These are phyloP conservation scores for Trifolium dubium DNA, from an alignment of 306 rosid genomes.

Conservation along the genomic window DNA sequence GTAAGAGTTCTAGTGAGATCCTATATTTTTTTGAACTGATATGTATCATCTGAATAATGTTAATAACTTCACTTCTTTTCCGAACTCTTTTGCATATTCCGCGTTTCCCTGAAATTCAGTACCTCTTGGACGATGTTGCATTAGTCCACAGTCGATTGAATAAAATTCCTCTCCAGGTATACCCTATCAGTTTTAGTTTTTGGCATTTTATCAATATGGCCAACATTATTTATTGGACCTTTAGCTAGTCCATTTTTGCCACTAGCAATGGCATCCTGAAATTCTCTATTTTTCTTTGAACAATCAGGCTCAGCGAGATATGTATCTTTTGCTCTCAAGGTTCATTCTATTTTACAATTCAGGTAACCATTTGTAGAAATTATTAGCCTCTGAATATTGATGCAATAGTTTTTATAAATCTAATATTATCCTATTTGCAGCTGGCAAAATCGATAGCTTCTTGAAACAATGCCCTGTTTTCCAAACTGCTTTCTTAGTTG, in stretches of 20 bases:
- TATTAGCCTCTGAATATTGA: slow-evolving; percentile 32
- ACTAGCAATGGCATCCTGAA: slow-evolving; percentile 28
- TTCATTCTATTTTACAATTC: slow-evolving; percentile 84
- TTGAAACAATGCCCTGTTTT: slow-evolving; percentile 76
- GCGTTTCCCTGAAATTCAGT: slow-evolving; percentile 57
- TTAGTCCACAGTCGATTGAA: slow-evolving; percentile 68
- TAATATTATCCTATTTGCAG: slow-evolving; percentile 53
- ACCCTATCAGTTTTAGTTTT: slow-evolving; percentile 34
- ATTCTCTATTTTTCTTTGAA: slow-evolving; percentile 36
- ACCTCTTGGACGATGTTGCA: slow-evolving; percentile 91
- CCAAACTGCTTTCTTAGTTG: slow-evolving; percentile 83
- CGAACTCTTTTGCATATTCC: slow-evolving; percentile 36
- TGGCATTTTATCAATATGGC: slow-evolving; percentile 12
- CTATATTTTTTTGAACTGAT: slow-evolving; percentile 18
- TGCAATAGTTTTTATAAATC: slow-evolving; percentile 37
- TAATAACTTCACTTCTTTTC: slow-evolving; percentile 4
- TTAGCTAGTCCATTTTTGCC: slow-evolving; percentile 26
- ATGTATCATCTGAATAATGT: slow-evolving; percentile 28
- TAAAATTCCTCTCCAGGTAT: slow-evolving; percentile 60
- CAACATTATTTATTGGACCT: slow-evolving; percentile 9
- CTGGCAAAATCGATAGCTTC: slow-evolving; percentile 75
- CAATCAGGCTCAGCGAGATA: slow-evolving; percentile 91
- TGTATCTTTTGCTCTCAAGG: slow-evolving; percentile 86
- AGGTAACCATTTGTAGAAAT: slow-evolving; percentile 59
- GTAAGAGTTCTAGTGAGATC: slow-evolving; percentile 59